Conservation (phyloP, 1,284 basidiomycete species). For the Pyrrhoderma lamaoense region DNA sequence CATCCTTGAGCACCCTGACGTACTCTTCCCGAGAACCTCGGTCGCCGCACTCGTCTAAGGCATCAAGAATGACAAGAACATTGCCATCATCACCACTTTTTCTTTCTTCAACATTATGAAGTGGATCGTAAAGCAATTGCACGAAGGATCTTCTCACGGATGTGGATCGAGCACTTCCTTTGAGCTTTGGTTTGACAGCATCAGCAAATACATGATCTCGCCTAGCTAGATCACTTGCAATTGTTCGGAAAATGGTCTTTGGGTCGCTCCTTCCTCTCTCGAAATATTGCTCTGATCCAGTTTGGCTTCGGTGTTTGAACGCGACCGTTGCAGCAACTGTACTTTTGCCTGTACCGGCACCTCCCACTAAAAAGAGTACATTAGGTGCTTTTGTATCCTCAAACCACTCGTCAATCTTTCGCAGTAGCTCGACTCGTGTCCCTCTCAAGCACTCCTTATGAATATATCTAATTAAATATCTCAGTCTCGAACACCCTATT, state of each 20-base stretch:
- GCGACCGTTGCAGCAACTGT: conserved; percentile 20
- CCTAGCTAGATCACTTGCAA: neutral
- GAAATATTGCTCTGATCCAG: conserved; percentile 12
- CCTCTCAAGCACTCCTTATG: neutral
- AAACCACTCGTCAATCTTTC: neutral
- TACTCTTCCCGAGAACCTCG: neutral
- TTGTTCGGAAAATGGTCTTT: neutral
- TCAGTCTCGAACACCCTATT: too few relatives aligned
- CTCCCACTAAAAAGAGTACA: conserved; percentile 23
- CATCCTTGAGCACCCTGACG: neutral
- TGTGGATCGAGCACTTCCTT: neutral
- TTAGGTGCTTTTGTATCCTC: neutral
- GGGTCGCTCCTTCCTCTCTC: conserved; percentile 7
- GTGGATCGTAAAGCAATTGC: neutral
- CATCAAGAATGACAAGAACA: neutral
- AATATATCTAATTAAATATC: too few relatives aligned
- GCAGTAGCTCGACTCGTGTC: neutral
- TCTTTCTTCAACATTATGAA: neutral
- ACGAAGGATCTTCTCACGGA: neutral
- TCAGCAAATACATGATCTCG: neutral
- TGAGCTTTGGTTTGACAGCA: neutral
- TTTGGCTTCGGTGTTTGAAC: too few relatives aligned
- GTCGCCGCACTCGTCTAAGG: neutral
- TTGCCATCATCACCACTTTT: too few relatives aligned
- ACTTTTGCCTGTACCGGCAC: conserved; percentile 25